These are phyloP conservation scores for Nitzschia putrida DNA, from an alignment of 108 stramenopile genomes.

Conservation along the genomic window DNA sequence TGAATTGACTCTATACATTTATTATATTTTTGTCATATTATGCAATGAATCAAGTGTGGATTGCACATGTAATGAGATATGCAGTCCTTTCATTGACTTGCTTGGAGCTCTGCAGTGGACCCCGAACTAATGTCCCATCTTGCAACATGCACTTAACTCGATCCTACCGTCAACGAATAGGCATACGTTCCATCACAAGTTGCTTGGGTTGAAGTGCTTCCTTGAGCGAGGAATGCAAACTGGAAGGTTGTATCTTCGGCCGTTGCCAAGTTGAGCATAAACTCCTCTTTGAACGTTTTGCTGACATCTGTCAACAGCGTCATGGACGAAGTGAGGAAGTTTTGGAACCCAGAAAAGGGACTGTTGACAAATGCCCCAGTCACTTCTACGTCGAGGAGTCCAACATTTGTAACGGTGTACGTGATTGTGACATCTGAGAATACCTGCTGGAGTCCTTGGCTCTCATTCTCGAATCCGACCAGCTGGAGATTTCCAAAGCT, in stretches of 20 bases:
- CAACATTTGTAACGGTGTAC: constrained; percentile 28
- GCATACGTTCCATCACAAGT: constrained; percentile 8
- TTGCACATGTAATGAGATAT: no score
- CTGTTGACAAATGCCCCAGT: constrained; percentile 21
- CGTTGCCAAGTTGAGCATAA: constrained; percentile 10
- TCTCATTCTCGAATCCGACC: constrained; percentile 29
- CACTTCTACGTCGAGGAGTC: constrained; percentile 8
- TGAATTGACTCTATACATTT: no score
- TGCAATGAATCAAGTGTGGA: no score
- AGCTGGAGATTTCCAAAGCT: constrained; percentile 38
- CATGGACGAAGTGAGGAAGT: not conserved
- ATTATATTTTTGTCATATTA: no score
- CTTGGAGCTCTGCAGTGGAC: no score
- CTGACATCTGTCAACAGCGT: not conserved
- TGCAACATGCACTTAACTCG: no score
- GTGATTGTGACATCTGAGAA: constrained; percentile 21
- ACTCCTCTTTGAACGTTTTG: constrained; percentile 5
- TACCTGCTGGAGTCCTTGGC: constrained; percentile 18
- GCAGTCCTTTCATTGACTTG: no score
- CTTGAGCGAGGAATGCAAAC: constrained; percentile 19
- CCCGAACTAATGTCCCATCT: no score
- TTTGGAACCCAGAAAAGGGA: constrained; percentile 25
- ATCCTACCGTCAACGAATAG: not conserved
- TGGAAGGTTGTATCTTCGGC: not conserved
- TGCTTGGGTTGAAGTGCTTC: not conserved